These are phyloP conservation scores for Cryphonectria japonica DNA, from an alignment of 2,329 filamentous ascomycete genomes.

Conservation along the genomic window DNA sequence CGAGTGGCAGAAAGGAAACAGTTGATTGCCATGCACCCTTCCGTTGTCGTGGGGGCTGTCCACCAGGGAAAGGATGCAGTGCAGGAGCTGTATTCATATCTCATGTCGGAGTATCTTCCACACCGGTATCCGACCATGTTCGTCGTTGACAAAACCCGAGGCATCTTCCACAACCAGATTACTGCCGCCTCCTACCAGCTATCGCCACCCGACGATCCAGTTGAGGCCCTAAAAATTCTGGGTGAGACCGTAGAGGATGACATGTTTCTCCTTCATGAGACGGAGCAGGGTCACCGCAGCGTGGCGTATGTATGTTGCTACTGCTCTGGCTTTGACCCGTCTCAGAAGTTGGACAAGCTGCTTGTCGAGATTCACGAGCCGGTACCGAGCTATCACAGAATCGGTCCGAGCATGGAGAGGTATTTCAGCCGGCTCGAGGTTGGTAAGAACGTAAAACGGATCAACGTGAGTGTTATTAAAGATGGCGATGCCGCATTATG, in stretches of 20 bases:
- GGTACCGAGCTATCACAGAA: slow-evolving; percentile 59
- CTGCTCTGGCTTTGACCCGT: slow-evolving; percentile 56
- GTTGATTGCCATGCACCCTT: slow-evolving; percentile 44
- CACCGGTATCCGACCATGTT: slow-evolving; percentile 55
- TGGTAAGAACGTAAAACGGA: slow-evolving; percentile 53
- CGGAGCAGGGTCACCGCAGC: slow-evolving; percentile 45
- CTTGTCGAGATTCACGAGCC: slow-evolving; percentile 55
- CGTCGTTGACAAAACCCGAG: slow-evolving; percentile 38
- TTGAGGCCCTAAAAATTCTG: slow-evolving; percentile 45
- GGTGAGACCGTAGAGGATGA: slow-evolving; percentile 60
- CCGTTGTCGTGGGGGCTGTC: slow-evolving; percentile 48
- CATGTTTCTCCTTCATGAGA: slow-evolving; percentile 53
- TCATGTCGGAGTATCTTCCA: slow-evolving; percentile 53
- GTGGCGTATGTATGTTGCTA: slow-evolving; percentile 58
- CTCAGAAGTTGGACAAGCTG: slow-evolving; percentile 52
- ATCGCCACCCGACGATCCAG: slow-evolving; percentile 35
- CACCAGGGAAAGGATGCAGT: slow-evolving; percentile 47
- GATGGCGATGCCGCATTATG: background rate
- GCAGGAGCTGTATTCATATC: slow-evolving; percentile 52
- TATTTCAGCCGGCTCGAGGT: slow-evolving; percentile 54
- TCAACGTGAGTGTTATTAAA: slow-evolving; percentile 47
- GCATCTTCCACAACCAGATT: slow-evolving; percentile 44
- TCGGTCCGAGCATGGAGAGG: slow-evolving; percentile 58
- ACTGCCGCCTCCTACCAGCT: slow-evolving; percentile 41
- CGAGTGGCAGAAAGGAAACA: slow-evolving; percentile 46